Conservation (phyloP, 495 filamentous ascomycete species). For the Xylaria curta region DNA sequence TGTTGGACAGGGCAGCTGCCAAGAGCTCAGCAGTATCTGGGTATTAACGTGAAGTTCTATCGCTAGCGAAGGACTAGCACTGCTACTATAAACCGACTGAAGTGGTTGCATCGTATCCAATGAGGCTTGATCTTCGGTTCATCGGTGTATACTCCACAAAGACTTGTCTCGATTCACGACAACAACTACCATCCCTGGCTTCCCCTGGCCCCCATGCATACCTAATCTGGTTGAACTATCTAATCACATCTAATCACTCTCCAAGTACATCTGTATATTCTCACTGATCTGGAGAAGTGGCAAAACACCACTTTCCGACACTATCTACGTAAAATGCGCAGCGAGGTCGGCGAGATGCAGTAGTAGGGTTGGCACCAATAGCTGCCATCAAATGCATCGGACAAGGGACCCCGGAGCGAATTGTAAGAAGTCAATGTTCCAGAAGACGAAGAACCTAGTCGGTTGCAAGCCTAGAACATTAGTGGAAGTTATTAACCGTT, state of each 20-base stretch:
- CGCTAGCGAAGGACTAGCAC: background rate
- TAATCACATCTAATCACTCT: background rate
- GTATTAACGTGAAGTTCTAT: conserved; percentile 12
- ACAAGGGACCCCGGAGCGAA: conserved; percentile 22
- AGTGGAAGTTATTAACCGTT: background rate
- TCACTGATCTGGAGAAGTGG: conserved; percentile 24
- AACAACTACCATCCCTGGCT: background rate
- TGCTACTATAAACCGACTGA: background rate
- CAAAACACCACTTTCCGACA: background rate
- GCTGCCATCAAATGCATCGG: background rate
- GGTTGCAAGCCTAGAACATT: conserved; percentile 19
- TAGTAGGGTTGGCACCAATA: background rate
- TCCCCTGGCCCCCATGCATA: conserved; percentile 15
- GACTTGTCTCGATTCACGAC: conserved; percentile 11
- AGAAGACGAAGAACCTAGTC: conserved; percentile 20
- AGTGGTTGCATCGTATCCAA: conserved; percentile 9
- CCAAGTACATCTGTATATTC: background rate
- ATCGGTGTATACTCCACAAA: background rate
- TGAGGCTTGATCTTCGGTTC: conserved; percentile 24
- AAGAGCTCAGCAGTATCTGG: background rate
- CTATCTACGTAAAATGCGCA: background rate
- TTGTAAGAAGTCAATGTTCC: conserved; percentile 21
- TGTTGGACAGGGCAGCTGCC: background rate
- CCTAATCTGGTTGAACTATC: background rate
- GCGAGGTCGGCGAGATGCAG: background rate